Conservation (phyloP, 1,139 yeast species). For the Suhomyces taliae region DNA sequence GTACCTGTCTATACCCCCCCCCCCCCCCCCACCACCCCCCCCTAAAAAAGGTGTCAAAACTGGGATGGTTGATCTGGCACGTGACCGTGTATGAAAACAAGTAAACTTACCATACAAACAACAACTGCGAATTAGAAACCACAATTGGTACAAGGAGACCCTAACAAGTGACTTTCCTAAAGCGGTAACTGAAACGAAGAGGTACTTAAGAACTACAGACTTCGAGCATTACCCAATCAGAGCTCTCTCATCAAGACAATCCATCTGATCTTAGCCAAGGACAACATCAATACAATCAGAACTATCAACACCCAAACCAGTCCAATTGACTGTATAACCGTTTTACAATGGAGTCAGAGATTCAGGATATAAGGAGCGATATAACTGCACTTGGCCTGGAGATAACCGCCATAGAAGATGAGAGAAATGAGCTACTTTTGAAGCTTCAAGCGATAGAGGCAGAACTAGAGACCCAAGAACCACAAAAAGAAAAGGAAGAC, state of each 20-base stretch:
- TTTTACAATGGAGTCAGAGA: constrained; percentile 6
- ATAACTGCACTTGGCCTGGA: constrained; percentile 11
- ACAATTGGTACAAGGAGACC: not conserved
- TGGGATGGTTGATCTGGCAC: not conserved
- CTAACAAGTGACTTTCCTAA: too few species aligned
- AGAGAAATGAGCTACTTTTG: constrained; percentile 6
- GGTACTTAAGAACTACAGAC: too few species aligned
- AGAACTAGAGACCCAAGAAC: constrained; percentile 1
- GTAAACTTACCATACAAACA: not conserved
- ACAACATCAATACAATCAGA: not conserved
- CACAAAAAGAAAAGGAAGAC: not conserved
- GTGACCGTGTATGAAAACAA: not conserved
- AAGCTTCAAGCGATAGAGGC: constrained; percentile 8
- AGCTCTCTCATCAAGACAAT: too few species aligned
- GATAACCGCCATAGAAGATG: constrained; percentile 8
- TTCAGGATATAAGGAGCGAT: constrained; percentile 12
- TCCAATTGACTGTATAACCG: not conserved
- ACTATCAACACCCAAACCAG: not conserved
- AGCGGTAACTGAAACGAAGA: too few species aligned
- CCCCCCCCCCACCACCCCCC: too few species aligned
- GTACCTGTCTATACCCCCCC: too few species aligned
- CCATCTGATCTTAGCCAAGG: too few species aligned
- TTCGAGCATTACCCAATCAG: too few species aligned
- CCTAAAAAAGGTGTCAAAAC: not conserved
- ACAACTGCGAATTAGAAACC: not conserved